Evolutionary conservation across 176 grass and related monocot species (phyloP).

Genomic region (Lolium rigidum): DNA sequence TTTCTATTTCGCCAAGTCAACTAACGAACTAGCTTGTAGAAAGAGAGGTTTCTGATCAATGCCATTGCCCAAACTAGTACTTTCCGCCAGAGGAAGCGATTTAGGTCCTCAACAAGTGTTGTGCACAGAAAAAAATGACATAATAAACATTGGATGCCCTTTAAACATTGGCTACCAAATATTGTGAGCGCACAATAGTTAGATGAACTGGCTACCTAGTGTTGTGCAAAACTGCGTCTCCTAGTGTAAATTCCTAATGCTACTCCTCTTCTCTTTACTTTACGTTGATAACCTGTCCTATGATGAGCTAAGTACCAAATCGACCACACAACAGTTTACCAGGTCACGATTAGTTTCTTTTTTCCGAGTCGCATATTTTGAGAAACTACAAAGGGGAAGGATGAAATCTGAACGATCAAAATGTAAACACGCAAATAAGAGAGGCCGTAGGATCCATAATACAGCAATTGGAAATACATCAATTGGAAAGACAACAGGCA

Average conservation of each 20-base stretch:
- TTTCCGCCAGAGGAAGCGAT: not conserved
- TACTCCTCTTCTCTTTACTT: not conserved
- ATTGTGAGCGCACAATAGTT: not conserved
- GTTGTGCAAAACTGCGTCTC: not conserved
- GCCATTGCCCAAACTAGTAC: not conserved
- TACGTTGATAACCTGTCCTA: not conserved
- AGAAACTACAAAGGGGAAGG: slow-evolving; percentile 4
- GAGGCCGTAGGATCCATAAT: not conserved
- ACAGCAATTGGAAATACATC: not conserved
- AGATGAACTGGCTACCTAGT: not conserved
- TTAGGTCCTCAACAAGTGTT: not conserved
- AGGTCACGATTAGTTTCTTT: not conserved
- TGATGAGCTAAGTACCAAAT: slow-evolving; percentile 8
- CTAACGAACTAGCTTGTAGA: not conserved
- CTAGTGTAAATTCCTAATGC: not conserved
- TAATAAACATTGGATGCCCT: not conserved
- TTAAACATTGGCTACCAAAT: not conserved
- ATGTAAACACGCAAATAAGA: slow-evolving; percentile 10
- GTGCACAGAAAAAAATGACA: not conserved
- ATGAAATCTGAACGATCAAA: not conserved
- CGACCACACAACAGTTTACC: not conserved
- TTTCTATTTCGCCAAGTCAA: no score
- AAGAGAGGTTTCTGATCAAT: not conserved
- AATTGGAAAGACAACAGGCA: not conserved
- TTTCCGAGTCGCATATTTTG: not conserved